Conservation (phyloP, 345 rosid genomes). For the Nasturtium officinale region DNA sequence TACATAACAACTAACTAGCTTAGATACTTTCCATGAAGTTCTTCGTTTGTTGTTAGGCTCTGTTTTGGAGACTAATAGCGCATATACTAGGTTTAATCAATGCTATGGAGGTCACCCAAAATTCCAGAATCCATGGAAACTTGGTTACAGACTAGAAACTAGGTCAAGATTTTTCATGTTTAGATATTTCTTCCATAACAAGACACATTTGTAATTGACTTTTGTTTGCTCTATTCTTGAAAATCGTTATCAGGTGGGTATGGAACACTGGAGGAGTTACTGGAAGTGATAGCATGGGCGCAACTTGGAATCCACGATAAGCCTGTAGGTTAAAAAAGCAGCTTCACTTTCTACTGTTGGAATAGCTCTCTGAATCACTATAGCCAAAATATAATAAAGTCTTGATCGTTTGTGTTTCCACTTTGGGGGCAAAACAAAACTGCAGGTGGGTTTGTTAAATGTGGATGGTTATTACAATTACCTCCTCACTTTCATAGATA, state of each 20-base stretch:
- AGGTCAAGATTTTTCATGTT: neutral
- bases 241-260: slow-evolving; percentile 72
- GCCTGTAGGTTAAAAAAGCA: slow-evolving; percentile 57
- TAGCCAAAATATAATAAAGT: slow-evolving; percentile 18
- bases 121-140: neutral
- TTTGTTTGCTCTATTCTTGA: slow-evolving; percentile 14
- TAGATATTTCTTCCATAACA: slow-evolving; percentile 23
- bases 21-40: too few species aligned
- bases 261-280: slow-evolving; percentile 86
- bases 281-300: slow-evolving; percentile 94
- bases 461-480: slow-evolving; percentile 93
- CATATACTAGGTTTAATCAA: neutral
- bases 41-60: neutral
- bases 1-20: too few species aligned
- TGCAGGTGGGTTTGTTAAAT: slow-evolving; percentile 92
- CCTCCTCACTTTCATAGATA: slow-evolving; percentile 82
- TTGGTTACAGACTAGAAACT: slow-evolving; percentile 10
- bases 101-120: neutral
- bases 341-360: slow-evolving; percentile 27
- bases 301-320: slow-evolving; percentile 95
- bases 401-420: slow-evolving; percentile 16
- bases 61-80: neutral
- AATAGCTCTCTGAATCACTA: slow-evolving; percentile 21
- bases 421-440: slow-evolving; percentile 3
- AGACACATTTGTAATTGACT: slow-evolving; percentile 1